Base-by-base conservation (phyloP, 2,329 filamentous ascomycete species). In the Pestalotiopsis sp. region DNA sequence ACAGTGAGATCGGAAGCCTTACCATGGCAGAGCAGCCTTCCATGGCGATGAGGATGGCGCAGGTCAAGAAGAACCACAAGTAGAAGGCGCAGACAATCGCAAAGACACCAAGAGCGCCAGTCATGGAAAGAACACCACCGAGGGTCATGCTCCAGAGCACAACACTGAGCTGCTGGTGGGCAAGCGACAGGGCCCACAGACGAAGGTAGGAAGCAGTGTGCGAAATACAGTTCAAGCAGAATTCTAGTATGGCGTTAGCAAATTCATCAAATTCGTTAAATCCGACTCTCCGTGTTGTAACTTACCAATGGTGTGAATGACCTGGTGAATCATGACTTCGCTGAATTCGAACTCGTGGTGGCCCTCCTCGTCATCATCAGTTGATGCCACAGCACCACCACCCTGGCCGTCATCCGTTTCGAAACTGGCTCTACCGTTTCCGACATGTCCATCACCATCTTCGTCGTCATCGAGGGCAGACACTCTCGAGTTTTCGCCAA, bases 121-220 rank as follows among this genome's bases (percentile, higher is more conserved):
- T 86, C 74, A 86, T 89, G 27, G 83, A 83, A 69, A 99, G 92
- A 3, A 93, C 92, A 65, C 90, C 91, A 38, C 87, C 92, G 65
- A 99, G 86, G 1, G 96, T 99, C 96, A 99, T 99, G 76, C 89
- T 89, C 96, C 96, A 99, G 62, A 99, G 88, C 72, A 99, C 96
- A 72, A 95, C 92, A 63, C 94, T 97, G 70, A 99, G 91, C 87
- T 98, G 96, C 81, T 99, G 96, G 86, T 99, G 96, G 39, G 96
- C 96, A 70, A 99, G 91, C 2, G 96, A 99, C 75, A 99, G 83
- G 39, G 96, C 96, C 96, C 96, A 99, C 59, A 99, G 92, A 86
- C 96, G 96, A 62, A 99, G 92, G 83, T 99, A 99, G 1, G 96
- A 99, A 4, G 96, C 96, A 4, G 97, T 99, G 84, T 99, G 96